phyloP scores from a whole-genome alignment of 352 stramenopile species.

The Pseudoperonospora humuli region DNA sequence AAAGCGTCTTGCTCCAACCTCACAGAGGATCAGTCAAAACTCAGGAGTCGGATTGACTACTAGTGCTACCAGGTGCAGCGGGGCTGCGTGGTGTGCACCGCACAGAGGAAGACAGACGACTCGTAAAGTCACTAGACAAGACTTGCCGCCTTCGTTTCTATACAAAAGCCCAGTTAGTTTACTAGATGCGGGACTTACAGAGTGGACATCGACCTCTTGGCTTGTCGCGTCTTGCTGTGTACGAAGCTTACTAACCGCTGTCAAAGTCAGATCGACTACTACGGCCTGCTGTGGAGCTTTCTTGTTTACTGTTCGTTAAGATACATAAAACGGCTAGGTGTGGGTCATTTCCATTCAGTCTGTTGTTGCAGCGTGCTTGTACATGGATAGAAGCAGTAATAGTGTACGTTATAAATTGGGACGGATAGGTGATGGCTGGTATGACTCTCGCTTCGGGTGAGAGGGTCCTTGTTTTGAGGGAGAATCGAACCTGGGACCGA shows the following conservation, averaged over 20 bases:
- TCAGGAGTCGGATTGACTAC: not conserved
- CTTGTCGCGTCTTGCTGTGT: no score
- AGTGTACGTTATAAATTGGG: slow-evolving; percentile 12
- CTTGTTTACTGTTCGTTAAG: not conserved
- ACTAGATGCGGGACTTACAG: no score
- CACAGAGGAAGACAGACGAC: not conserved
- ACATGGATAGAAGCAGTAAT: slow-evolving; percentile 8
- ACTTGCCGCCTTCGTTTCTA: no score
- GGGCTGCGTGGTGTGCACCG: not conserved
- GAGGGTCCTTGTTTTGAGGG: no score
- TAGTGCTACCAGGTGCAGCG: not conserved
- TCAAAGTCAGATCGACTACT: no score
- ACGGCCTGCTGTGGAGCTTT: no score
- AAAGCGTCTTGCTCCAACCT: not conserved
- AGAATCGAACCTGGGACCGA: no score
- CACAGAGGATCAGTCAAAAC: not conserved
- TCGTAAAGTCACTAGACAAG: not conserved
- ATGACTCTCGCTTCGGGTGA: slow-evolving; percentile 5
- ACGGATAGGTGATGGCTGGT: slow-evolving; percentile 12
- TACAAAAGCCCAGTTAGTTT: no score
- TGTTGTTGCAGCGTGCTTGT: not conserved
- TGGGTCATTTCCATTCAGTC: slow-evolving; percentile 1
- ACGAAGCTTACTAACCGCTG: no score
- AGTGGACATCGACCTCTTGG: no score
- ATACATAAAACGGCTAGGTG: slow-evolving; percentile 10